Evolutionary conservation across 2,329 filamentous ascomycete species (phyloP).

Genomic region (Coniochaeta sp.): DNA sequence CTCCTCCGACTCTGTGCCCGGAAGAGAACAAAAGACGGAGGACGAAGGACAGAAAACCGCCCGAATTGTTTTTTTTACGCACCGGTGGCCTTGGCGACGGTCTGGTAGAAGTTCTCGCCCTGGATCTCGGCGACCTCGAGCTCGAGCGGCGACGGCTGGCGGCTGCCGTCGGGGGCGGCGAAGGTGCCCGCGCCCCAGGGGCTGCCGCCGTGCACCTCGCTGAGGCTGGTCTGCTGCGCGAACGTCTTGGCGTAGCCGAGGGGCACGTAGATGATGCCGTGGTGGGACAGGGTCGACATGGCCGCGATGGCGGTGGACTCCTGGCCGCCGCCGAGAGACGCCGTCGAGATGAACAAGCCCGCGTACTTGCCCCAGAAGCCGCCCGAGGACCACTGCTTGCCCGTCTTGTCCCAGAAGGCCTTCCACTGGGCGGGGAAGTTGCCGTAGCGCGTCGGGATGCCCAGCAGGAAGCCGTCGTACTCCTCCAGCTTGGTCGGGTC

Average conservation of each 20-base stretch:
- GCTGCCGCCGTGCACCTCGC: constrained; percentile 77
- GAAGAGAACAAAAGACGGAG: neutral
- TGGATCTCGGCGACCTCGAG: constrained; percentile 73
- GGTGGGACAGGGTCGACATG: constrained; percentile 83
- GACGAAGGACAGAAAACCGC: neutral
- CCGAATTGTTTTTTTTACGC: constrained; percentile 48
- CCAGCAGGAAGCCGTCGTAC: constrained; percentile 88
- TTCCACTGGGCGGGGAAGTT: constrained; percentile 98
- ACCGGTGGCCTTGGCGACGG: constrained; percentile 61
- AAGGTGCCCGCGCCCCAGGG: constrained; percentile 96
- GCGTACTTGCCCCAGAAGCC: constrained; percentile 82
- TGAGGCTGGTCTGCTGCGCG: constrained; percentile 58
- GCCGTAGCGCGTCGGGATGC: constrained; percentile 92
- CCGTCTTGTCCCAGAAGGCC: constrained; percentile 84
- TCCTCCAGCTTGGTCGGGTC: constrained; percentile 52
- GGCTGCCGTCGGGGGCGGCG: constrained; percentile 68
- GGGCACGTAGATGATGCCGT: constrained; percentile 95
- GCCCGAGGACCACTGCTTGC: constrained; percentile 73
- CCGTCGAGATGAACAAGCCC: constrained; percentile 87
- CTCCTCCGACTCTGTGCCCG: neutral
- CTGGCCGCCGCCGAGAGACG: constrained; percentile 78
- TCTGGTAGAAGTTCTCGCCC: constrained; percentile 77
- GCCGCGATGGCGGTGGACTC: constrained; percentile 76
- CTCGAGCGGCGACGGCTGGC: constrained; percentile 71
- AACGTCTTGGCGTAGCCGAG: constrained; percentile 85